Evolutionary conservation across 2,329 filamentous ascomycete species (phyloP).

Genomic region (Amauroascus verrucosus): DNA sequence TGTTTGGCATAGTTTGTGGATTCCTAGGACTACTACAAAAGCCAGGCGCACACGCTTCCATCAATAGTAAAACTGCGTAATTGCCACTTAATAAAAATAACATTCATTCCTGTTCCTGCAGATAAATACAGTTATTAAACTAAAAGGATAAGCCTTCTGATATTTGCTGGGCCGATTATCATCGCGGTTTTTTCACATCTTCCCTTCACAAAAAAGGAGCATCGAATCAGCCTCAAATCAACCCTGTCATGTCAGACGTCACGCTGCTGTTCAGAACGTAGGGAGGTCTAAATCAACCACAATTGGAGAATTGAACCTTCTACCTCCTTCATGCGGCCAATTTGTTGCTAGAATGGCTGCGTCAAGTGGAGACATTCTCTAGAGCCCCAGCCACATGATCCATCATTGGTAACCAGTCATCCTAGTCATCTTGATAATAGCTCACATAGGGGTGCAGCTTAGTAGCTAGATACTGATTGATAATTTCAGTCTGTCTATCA

Average conservation of each 20-base stretch:
- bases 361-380: neutral
- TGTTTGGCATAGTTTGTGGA: too few species aligned
- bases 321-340: conserved; percentile 50
- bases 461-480: neutral
- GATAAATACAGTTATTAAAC: too few species aligned
- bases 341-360: neutral
- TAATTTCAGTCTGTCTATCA: neutral
- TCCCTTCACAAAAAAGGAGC: neutral
- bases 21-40: too few species aligned
- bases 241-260: neutral
- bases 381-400: neutral
- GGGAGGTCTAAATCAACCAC: conserved; percentile 73
- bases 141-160: too few species aligned
- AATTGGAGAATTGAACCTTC: conserved; percentile 64
- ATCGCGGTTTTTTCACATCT: too few species aligned
- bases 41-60: too few species aligned
- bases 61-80: too few species aligned
- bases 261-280: neutral
- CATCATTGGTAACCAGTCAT: neutral
- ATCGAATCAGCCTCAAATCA: neutral
- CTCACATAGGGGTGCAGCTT: neutral
- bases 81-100: too few species aligned
- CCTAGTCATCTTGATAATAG: neutral
- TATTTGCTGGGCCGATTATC: too few species aligned
- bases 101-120: too few species aligned